These are phyloP conservation scores for Plantago coronopus DNA, from an alignment of 305 asterid genomes.

Conservation along the genomic window DNA sequence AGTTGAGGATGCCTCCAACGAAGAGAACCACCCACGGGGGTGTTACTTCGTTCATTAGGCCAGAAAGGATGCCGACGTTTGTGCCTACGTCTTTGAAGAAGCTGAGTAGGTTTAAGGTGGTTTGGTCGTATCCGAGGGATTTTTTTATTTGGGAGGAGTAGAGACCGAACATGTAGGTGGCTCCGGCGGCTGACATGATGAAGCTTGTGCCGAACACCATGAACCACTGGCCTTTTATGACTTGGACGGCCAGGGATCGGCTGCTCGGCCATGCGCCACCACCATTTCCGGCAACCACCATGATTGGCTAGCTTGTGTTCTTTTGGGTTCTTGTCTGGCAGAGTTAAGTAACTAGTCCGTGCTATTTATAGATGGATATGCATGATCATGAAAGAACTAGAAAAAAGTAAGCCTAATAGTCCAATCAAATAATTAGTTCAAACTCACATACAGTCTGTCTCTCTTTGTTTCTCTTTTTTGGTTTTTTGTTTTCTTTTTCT, in stretches of 20 bases:
- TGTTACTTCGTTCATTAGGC: slow-evolving; percentile 50
- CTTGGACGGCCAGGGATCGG: slow-evolving; percentile 19
- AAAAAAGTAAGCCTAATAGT: too few relatives aligned
- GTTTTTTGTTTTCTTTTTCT: too few relatives aligned
- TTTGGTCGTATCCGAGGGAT: slow-evolving; percentile 59
- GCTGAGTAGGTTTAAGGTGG: slow-evolving; percentile 46
- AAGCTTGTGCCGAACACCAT: slow-evolving; percentile 53
- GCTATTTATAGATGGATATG: too few relatives aligned
- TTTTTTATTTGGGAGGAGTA: slow-evolving; percentile 49
- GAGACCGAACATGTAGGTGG: slow-evolving; percentile 54
- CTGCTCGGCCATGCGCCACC: neutral
- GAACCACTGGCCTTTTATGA: slow-evolving; percentile 45
- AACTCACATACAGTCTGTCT: too few relatives aligned
- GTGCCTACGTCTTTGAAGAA: slow-evolving; percentile 66
- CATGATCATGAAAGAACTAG: too few relatives aligned
- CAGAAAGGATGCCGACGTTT: slow-evolving; percentile 49
- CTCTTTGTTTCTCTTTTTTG: too few relatives aligned
- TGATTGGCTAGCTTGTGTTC: neutral
- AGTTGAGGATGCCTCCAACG: slow-evolving; percentile 45
- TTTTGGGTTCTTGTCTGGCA: neutral
- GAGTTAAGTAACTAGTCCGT: too few relatives aligned
- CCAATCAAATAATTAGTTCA: too few relatives aligned
- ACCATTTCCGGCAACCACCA: neutral
- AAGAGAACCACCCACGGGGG: slow-evolving; percentile 62
- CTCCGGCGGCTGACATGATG: slow-evolving; percentile 53